Evolutionary conservation across 345 rosid species (phyloP), one percentile per base, ranked within the genome.

Genomic region (Moricandia moricandioides): DNA sequence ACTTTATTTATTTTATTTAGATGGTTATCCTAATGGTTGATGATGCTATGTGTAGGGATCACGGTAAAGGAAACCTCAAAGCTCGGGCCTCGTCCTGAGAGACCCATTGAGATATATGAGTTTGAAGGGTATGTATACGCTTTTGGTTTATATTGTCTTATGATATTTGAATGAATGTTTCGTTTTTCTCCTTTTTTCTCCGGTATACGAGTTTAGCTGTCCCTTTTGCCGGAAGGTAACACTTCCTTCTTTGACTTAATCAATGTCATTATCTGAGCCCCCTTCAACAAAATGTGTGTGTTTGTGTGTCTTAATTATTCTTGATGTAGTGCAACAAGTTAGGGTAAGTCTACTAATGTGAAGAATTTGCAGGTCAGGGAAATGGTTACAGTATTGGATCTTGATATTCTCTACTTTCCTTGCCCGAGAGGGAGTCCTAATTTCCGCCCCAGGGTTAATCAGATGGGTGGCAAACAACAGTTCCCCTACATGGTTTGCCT

Each of bases 161-260:
- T 27, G 27, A 49, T 7, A 64, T 68, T 68, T 82, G 65, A 70
- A 24, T 62, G 34, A 14, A 10, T 59, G 9, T 74, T 79, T 83
- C 7, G 8, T 69, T 61, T 75, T 64, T 35, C 64, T 71, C 31
- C 56, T 43, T 43, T 16, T 45, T 9, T 70, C 65, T 67, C 76
- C 69, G 51, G 73, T 85, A 64, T 70, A 69, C 47, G 6, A 78
- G 55, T 82, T 34, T 81, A 94, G 98, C 84, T 91, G 98, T 56
- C 98, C 98, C 26, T 94, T 94, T 75, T 94, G 98, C 82, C 92
- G 96, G 39, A 94, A 94, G 97, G 97, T 94, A n/a, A 45, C 49
- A 43, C 62, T 47, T 56, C 49, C 40, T 61, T 33, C 39, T 58
- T 45, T 16, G 5, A 45, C 71, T 33, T 11, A 14, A 16, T 56